Evolutionary conservation across 2,329 filamentous ascomycete genomes (phyloP).

Genomic region (Apiospora arundinis): DNA sequence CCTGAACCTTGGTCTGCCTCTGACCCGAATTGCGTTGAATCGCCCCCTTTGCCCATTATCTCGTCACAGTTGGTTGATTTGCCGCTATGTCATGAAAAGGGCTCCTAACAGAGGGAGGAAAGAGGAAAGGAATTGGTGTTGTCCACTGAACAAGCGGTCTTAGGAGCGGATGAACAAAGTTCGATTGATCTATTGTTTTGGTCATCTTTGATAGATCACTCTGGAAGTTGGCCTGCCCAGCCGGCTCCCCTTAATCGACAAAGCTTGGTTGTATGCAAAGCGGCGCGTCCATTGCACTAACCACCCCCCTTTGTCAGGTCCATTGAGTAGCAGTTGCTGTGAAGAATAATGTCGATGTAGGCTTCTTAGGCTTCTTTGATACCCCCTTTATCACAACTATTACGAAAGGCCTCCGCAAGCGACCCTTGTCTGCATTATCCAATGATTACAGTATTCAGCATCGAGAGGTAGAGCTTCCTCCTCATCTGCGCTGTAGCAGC

Average conservation of each 20-base stretch:
- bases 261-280: not conserved
- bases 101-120: not conserved
- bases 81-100: not conserved
- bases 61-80: not conserved
- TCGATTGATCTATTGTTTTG: slow-evolving; percentile 1
- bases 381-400: not conserved
- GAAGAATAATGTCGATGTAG: not conserved
- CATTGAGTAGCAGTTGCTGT: not conserved
- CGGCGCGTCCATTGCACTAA: not conserved
- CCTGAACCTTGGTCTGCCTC: not conserved
- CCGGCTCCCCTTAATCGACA: not conserved
- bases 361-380: slow-evolving; percentile 4
- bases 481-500: not conserved
- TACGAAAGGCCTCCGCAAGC: slow-evolving; percentile 6
- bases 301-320: not conserved
- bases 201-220: not conserved
- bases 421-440: not conserved
- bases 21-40: not conserved
- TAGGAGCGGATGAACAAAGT: not conserved
- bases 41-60: not conserved
- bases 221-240: not conserved
- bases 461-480: no score
- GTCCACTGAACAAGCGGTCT: not conserved
- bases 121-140: not conserved
- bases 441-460: not conserved